Evolutionary conservation across 805 yeast genomes (phyloP), one percentile per base, ranked within the genome.

Genomic region (Kazachstania bromeliacearum): DNA sequence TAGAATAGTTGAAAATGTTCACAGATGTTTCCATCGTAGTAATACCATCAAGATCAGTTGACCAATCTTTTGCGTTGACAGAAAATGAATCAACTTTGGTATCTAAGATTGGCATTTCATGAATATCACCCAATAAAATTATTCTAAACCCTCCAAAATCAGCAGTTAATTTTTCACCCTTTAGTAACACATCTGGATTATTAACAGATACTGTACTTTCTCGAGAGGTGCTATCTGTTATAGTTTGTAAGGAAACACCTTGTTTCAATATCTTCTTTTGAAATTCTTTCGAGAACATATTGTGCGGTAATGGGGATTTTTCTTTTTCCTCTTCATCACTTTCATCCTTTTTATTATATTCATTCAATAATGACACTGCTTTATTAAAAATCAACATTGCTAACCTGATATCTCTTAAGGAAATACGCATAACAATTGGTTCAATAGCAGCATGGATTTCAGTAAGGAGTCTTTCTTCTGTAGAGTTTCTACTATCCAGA

Each of bases 101-200:
- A 57, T 88, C 96, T 12, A 85, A 48, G 26, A 87, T 79, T 0
- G 97, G 96, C 44, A 88, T 66, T 54, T 88, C 96, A 53, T 87
- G 92, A 31, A 84, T 79, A 55, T 85, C 94, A 54, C 96, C 96
- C 43, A 88, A 82, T 34, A 88, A 62, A 2, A 88, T 94, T 33
- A 87, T 57, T 42, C 96, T 67, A 42, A 83, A 52, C 0, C 96
- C 96, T 12, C 81, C 85, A 40, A 85, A 57, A 31, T 73, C 73
- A 0, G 79, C 79, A 29, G 60, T 66, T 31, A 85, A 59, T 30
- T 72, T 75, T 56, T 88, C 96, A 1, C 80, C 83, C 40, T 73
- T 73, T 5, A 84, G 62, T 2, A 79, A 51, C 1, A 73, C 62
- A 13, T 59, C 60, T 3, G 66, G 53, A 18, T 53, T 57, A 3